A percentile compares a stretch with the other conserved stretches of the same genome.
These are phyloP conservation scores for Patellifolia procumbens DNA, from an alignment of 179 eudicot species.

Conservation along the genomic window DNA sequence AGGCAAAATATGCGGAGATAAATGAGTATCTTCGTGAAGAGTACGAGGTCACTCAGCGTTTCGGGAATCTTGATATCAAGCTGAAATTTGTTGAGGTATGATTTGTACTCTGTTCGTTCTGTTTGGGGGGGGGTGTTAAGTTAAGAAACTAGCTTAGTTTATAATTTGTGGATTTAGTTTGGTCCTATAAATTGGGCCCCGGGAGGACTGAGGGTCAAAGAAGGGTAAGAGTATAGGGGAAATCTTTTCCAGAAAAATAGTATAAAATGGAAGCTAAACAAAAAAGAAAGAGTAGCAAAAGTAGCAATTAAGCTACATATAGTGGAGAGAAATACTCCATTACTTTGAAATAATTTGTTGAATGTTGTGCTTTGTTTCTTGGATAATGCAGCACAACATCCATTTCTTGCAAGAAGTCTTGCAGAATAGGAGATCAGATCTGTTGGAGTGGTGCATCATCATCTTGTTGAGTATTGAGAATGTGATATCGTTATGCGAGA, in stretches of 20 bases:
- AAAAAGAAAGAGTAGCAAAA: neutral
- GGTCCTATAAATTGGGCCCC: no score
- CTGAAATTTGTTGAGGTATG: constrained; percentile 92
- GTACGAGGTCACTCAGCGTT: constrained; percentile 85
- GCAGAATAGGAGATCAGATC: constrained; percentile 83
- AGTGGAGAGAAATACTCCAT: neutral
- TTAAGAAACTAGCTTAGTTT: neutral
- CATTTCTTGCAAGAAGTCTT: constrained; percentile 97
- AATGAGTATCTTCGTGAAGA: constrained; percentile 88
- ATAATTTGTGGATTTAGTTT: no score
- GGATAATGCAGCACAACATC: constrained; percentile 79
- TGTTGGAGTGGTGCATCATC: constrained; percentile 92
- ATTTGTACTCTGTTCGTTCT: neutral
- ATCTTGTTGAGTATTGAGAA: constrained; percentile 73
- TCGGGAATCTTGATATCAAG: constrained; percentile 86
- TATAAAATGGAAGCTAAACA: no score
- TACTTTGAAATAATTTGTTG: neutral
- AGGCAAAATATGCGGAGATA: constrained; percentile 84
- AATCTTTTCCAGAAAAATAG: no score
- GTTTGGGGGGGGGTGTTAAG: neutral
- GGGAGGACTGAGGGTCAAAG: no score
- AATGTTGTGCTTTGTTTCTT: neutral
- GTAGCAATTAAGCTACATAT: neutral
- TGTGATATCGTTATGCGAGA: constrained; percentile 63
- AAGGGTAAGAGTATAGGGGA: no score